A percentile compares a stretch with the other conserved stretches of the same genome.
Conservation (phyloP, 805 yeast species). For the Candida methanosorbosa region DNA sequence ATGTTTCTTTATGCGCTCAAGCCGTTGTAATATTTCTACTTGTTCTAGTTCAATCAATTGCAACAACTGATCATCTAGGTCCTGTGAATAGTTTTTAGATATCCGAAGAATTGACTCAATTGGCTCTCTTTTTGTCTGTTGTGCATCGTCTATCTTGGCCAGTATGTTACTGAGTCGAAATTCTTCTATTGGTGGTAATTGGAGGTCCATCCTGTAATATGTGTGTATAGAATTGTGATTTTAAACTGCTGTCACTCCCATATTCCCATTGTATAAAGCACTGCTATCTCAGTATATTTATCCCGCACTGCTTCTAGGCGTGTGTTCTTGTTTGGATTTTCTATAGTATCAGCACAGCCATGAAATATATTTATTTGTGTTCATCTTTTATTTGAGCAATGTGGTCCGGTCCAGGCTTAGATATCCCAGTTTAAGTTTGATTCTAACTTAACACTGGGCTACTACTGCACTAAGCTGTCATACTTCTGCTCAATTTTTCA, state of each 20-base stretch:
- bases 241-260: too few species aligned
- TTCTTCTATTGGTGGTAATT: slow-evolving; percentile 19
- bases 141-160: slow-evolving; percentile 14
- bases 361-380: too few species aligned
- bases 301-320: neutral
- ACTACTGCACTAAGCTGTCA: too few species aligned
- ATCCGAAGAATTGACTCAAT: slow-evolving; percentile 15
- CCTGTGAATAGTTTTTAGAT: slow-evolving; percentile 15
- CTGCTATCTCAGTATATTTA: neutral
- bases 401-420: too few species aligned
- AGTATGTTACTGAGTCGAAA: slow-evolving; percentile 18
- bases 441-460: too few species aligned
- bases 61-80: slow-evolving; percentile 19
- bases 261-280: too few species aligned
- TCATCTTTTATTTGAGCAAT: too few species aligned
- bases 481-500: too few species aligned
- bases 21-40: slow-evolving; percentile 10
- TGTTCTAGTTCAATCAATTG: slow-evolving; percentile 15
- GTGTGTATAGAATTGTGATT: too few species aligned
- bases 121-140: slow-evolving; percentile 11
- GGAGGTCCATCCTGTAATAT: slow-evolving; percentile 3
- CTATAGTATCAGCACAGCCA: too few species aligned
- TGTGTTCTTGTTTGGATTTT: too few species aligned
- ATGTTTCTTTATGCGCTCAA: slow-evolving; percentile 6
- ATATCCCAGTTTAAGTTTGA: too few species aligned